These are phyloP conservation scores for Cystobasidium onofrii DNA, from an alignment of 768 basidiomycete genomes.

Conservation along the genomic window DNA sequence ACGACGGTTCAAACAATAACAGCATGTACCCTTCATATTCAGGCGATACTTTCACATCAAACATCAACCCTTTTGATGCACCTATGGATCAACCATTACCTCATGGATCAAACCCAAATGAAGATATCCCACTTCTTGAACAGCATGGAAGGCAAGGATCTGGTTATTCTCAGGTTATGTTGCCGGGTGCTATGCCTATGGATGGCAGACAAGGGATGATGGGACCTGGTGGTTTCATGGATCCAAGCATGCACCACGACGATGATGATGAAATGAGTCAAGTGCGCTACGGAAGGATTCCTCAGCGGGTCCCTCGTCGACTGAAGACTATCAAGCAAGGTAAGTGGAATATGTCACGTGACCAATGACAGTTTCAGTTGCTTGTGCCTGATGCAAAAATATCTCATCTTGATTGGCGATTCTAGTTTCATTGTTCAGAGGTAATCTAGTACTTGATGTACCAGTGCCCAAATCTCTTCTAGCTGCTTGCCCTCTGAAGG, in stretches of 20 bases:
- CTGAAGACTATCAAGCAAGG: slow-evolving; percentile 92
- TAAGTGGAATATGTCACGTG: slow-evolving; percentile 50
- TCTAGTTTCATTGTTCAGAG: slow-evolving; percentile 61
- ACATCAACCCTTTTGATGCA: slow-evolving; percentile 25
- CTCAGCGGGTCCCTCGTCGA: slow-evolving; percentile 76
- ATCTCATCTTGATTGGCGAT: no score
- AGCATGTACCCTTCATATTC: background rate
- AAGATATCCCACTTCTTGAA: slow-evolving; percentile 23
- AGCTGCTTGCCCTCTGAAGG: slow-evolving; percentile 65
- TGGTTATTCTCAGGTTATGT: background rate
- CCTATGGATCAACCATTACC: slow-evolving; percentile 8
- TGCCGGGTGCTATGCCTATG: slow-evolving; percentile 6
- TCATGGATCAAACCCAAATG: background rate
- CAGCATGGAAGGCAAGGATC: slow-evolving; percentile 16
- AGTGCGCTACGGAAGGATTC: slow-evolving; percentile 73
- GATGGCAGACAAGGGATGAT: background rate
- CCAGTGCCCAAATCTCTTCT: slow-evolving; percentile 85
- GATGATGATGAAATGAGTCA: slow-evolving; percentile 32
- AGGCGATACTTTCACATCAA: slow-evolving; percentile 2
- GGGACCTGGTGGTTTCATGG: slow-evolving; percentile 29
- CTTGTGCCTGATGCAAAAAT: no score
- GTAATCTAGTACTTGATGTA: slow-evolving; percentile 81
- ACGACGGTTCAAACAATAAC: background rate
- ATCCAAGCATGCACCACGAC: background rate
- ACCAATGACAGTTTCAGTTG: background rate